Percentiles rank a stretch among this genome's conserved stretches.
Conservation (phyloP, 805 yeast genomes). For the Starmerella khaoyaiensis region DNA sequence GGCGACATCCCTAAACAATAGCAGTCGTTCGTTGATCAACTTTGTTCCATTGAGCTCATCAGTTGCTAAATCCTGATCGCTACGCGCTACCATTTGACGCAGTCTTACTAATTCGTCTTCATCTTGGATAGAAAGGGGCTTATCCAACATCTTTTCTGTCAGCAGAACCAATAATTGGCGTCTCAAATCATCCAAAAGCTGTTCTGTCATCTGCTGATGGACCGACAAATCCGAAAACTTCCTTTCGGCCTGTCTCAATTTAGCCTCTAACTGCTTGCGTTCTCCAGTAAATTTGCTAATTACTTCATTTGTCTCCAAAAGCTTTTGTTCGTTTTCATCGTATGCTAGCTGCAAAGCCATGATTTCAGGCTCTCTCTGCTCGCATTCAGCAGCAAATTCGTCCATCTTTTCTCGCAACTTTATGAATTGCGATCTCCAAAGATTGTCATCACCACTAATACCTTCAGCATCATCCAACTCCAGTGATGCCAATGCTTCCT, state of each 20-base stretch:
- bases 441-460: conserved; percentile 38
- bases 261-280: conserved; percentile 29
- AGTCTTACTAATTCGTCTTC: conserved; percentile 48
- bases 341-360: conserved; percentile 6
- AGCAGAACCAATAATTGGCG: conserved; percentile 69
- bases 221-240: conserved; percentile 34
- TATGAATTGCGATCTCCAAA: conserved; percentile 60
- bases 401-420: conserved; percentile 59
- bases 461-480: neutral
- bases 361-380: conserved; percentile 63
- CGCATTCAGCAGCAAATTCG: conserved; percentile 60
- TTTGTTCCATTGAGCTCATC: conserved; percentile 30
- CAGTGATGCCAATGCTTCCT: conserved; percentile 20
- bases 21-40: conserved; percentile 58
- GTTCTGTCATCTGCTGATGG: conserved; percentile 38
- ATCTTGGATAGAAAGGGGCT: conserved; percentile 54
- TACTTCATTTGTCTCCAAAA: conserved; percentile 43
- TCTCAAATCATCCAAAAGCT: conserved; percentile 59
- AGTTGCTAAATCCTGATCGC: conserved; percentile 29
- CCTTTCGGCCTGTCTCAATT: conserved; percentile 25
- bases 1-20: conserved; percentile 50
- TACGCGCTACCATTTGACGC: conserved; percentile 27
- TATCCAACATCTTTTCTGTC: conserved; percentile 42
- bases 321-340: conserved; percentile 37
- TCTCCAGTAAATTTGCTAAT: conserved; percentile 33